These are phyloP conservation scores for Hyphopichia burtonii DNA, from an alignment of 1,139 yeast species.

Conservation along the genomic window DNA sequence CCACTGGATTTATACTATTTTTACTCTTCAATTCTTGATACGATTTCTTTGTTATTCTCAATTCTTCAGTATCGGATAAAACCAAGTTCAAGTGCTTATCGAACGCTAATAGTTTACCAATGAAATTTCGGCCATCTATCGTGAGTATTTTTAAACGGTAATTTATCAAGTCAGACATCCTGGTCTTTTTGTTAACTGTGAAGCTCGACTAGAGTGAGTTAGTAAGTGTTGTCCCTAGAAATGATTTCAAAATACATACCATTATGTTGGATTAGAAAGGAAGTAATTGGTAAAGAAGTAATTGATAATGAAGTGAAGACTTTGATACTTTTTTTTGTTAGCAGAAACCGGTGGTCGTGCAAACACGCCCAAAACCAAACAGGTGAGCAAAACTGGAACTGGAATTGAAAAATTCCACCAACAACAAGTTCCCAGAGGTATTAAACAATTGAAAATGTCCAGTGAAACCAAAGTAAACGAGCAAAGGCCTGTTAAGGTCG, in stretches of 20 bases:
- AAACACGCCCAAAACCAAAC: too few relatives aligned
- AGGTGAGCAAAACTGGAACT: background rate
- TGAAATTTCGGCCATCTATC: constrained; percentile 69
- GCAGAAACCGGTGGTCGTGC: too few relatives aligned
- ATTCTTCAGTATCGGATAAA: constrained; percentile 81
- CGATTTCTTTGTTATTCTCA: constrained; percentile 67
- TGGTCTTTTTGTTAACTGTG: constrained; percentile 43
- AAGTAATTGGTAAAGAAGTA: too few relatives aligned
- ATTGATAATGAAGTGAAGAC: too few relatives aligned
- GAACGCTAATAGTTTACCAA: constrained; percentile 83
- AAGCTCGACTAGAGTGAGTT: background rate
- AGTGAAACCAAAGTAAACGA: background rate
- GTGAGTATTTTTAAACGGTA: constrained; percentile 73
- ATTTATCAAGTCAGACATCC: constrained; percentile 68
- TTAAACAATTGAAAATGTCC: too few relatives aligned
- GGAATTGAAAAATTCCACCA: too few relatives aligned
- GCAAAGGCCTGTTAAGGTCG: constrained; percentile 10
- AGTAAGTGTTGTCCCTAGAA: background rate
- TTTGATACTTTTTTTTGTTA: too few relatives aligned
- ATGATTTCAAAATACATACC: too few relatives aligned
- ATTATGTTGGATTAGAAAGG: background rate
- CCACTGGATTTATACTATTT: constrained; percentile 24
- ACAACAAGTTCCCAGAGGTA: too few relatives aligned
- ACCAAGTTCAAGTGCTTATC: constrained; percentile 90
- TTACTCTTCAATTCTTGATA: constrained; percentile 31